Percentiles rank a stretch among this genome's conserved stretches.
Conservation (phyloP, 768 basidiomycete genomes). For the Kondoa malvinella region DNA sequence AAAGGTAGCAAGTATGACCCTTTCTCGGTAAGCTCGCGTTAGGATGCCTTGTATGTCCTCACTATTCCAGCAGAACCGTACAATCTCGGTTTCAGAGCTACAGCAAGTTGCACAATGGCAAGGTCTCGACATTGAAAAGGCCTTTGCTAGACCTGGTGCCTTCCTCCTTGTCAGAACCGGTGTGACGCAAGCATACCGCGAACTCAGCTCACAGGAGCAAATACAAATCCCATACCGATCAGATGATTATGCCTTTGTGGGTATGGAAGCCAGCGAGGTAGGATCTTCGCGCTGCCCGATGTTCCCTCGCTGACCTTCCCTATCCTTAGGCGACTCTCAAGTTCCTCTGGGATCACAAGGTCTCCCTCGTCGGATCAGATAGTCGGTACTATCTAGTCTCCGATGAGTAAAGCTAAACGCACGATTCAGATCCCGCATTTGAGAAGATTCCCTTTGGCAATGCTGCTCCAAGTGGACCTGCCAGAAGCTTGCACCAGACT, state of each 20-base stretch:
- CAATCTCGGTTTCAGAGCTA: background rate
- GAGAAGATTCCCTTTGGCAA: conserved; percentile 11
- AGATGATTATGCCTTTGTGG: conserved; percentile 2
- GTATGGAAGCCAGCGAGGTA: background rate
- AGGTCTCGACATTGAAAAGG: background rate
- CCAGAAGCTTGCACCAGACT: conserved; percentile 9
- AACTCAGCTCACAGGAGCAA: background rate
- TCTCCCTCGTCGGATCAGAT: conserved; percentile 13
- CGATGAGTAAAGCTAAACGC: background rate
- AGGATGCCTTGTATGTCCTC: background rate
- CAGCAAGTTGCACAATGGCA: conserved; percentile 4
- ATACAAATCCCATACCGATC: background rate
- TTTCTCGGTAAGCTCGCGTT: background rate
- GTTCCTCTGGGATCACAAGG: conserved; percentile 9
- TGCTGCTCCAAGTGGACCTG: conserved; percentile 1
- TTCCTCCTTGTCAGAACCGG: conserved; percentile 3
- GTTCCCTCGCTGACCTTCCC: too few species aligned
- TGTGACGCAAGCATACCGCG: background rate
- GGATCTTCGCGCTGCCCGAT: too few species aligned
- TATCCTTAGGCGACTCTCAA: background rate
- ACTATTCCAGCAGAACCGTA: background rate
- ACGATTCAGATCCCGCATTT: background rate
- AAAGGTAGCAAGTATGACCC: background rate
- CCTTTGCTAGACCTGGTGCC: background rate
- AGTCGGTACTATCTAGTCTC: background rate